Base-by-base conservation (phyloP, 2,329 filamentous ascomycete species). In the Talaromyces sp. region DNA sequence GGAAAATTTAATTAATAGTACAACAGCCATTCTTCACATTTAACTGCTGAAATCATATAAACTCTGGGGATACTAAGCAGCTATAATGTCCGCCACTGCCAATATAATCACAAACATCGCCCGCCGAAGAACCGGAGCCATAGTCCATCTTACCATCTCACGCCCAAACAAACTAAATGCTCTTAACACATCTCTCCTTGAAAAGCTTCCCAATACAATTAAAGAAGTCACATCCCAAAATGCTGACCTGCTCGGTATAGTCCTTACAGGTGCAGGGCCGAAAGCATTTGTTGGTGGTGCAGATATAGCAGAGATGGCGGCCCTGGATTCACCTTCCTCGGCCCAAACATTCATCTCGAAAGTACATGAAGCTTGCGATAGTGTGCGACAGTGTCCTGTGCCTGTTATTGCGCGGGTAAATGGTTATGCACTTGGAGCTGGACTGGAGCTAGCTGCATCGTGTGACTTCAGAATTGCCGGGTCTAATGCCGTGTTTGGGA, bases 281-380 rank as follows among this genome's bases (percentile, higher is more conserved):
- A 94, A 90, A 75, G 90, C 91, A 66, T 95, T 94, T 79, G 91
- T 89, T 75, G 88, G 87, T 66, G 93, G 89, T 54, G 91, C 91
- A 64, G 92, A 94, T 71, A 89, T 91, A 53, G 90, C 95, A 70
- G 91, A 96, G 37, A 69, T 69, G 64, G 53, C 56, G 8, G n/a
- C n/a, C 1, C 32, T 70, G 24, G 40, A 57, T 8, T 57, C 49
- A 13, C 66, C 51, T 37, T 54, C 39, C 14, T 61, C 70, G 9
- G 74, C 75, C 2, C 52, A 65, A 10, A 41, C 36, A 2, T 75
- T 76, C 63, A 77, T 76, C 49, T 61, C 56, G 6, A 56, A 54
- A 11, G 60, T 75, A 13, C 70, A 71, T 45, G 35, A 27, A 3
- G 66, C 69, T 22, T 75, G 68, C 52, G 44, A 63, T 40, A 69